Conservation (phyloP, 169 alveolate species). For the Besnoitia besnoiti region DNA sequence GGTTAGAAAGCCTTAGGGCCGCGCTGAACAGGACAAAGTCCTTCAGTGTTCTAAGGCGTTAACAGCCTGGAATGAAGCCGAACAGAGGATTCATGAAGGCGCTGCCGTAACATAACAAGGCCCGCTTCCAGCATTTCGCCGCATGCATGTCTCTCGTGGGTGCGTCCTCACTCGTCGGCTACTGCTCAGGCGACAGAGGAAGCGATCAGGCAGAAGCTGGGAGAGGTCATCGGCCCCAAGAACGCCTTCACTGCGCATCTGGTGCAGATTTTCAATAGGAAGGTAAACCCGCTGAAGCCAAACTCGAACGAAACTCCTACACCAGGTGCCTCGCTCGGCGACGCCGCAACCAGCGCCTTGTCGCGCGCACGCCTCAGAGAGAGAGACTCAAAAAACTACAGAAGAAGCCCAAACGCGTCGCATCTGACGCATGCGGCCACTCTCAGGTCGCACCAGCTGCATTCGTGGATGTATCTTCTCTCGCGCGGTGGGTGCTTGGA, state of each 20-base stretch:
- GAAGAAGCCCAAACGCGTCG: neutral
- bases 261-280: conserved; percentile 2
- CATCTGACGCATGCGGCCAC: neutral
- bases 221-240: neutral
- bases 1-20: no score
- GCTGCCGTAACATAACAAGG: no score
- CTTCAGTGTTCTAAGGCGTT: no score
- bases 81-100: no score
- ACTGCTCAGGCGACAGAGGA: conserved; percentile 28
- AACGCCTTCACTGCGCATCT: neutral
- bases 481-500: no score
- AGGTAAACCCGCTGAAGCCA: neutral
- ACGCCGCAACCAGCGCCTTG: neutral
- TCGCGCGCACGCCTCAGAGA: neutral
- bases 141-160: no score
- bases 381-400: neutral
- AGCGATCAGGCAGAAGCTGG: neutral
- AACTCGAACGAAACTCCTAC: neutral
- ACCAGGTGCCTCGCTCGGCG: neutral
- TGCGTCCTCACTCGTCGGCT: no score
- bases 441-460: no score
- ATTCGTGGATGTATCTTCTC: no score
- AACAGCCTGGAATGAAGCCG: no score
- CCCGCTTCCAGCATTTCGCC: no score
- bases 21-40: no score